Percentiles rank a stretch among this genome's conserved stretches.
These are phyloP conservation scores for Myxozyma vanderwaltii DNA, from an alignment of 805 yeast species.

Conservation along the genomic window DNA sequence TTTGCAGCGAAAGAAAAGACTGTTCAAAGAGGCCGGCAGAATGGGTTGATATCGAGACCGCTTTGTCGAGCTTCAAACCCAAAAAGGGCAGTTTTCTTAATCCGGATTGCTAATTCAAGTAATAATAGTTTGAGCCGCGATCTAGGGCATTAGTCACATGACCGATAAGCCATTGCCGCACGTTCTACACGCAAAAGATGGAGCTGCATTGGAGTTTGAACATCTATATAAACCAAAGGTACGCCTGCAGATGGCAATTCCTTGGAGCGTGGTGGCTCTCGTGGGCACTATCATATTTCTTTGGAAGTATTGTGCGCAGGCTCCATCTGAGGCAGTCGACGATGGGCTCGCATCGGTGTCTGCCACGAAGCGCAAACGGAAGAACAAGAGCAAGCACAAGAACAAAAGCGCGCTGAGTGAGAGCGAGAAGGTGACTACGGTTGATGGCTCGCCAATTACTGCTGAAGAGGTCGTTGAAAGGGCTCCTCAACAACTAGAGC, in stretches of 20 bases:
- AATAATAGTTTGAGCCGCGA: no score
- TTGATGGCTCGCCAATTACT: not conserved
- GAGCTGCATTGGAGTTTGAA: no score
- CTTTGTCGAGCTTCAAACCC: no score
- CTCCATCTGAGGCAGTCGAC: not conserved
- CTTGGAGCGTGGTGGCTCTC: not conserved
- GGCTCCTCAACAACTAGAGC: no score
- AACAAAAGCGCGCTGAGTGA: not conserved
- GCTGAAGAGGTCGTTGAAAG: no score
- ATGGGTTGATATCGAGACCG: not conserved
- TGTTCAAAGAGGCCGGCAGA: not conserved
- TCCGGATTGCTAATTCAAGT: no score
- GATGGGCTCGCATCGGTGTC: no score
- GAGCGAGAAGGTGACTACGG: not conserved
- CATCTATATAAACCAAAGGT: no score
- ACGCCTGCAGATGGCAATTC: conserved; percentile 1
- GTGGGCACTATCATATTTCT: not conserved
- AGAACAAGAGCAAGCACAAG: not conserved
- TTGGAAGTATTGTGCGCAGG: conserved; percentile 1
- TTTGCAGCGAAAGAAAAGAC: not conserved
- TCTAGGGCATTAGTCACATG: no score
- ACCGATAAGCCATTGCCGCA: no score
- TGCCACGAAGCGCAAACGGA: not conserved
- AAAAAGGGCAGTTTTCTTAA: no score
- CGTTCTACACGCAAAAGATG: no score